Evolutionary conservation across 768 basidiomycete species (phyloP).

Genomic region (Pisolithus microcarpus): DNA sequence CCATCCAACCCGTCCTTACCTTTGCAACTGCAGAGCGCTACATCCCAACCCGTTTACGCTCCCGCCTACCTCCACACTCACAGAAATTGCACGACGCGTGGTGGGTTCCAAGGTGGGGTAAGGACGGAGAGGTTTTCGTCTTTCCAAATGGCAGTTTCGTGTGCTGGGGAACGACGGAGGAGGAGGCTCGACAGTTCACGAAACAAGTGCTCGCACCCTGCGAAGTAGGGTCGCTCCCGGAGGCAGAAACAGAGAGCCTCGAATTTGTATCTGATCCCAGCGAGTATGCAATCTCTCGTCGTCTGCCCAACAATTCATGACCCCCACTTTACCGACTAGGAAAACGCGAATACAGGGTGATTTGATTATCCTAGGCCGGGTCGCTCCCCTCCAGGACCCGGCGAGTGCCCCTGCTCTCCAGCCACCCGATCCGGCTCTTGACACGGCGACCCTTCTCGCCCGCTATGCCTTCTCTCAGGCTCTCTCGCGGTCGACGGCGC

Average conservation of each 20-base stretch:
- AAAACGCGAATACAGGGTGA: slow-evolving; percentile 86
- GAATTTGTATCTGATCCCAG: slow-evolving; percentile 89
- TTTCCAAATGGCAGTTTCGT: slow-evolving; percentile 87
- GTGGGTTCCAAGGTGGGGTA: slow-evolving; percentile 71
- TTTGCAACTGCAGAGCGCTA: slow-evolving; percentile 82
- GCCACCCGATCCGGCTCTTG: slow-evolving; percentile 48
- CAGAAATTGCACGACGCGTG: slow-evolving; percentile 67
- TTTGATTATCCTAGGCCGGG: slow-evolving; percentile 79
- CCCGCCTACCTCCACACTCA: slow-evolving; percentile 46
- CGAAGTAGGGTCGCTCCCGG: slow-evolving; percentile 57
- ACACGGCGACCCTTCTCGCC: slow-evolving; percentile 67
- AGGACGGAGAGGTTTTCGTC: slow-evolving; percentile 78
- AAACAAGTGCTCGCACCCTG: slow-evolving; percentile 52
- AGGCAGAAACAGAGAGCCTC: slow-evolving; percentile 80
- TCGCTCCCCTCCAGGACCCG: slow-evolving; percentile 49
- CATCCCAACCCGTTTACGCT: slow-evolving; percentile 55
- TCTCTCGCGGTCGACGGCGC: slow-evolving; percentile 78
- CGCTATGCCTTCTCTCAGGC: slow-evolving; percentile 92
- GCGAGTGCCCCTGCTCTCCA: slow-evolving; percentile 38
- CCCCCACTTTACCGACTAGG: slow-evolving; percentile 32
- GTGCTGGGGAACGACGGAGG: slow-evolving; percentile 81
- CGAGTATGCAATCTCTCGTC: slow-evolving; percentile 48
- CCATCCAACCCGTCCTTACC: slow-evolving; percentile 72
- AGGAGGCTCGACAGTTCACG: slow-evolving; percentile 64
- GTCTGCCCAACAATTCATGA: slow-evolving; percentile 1